These are phyloP conservation scores for Pelargonium fulgidum DNA, from an alignment of 441 rosid genomes.

Conservation along the genomic window DNA sequence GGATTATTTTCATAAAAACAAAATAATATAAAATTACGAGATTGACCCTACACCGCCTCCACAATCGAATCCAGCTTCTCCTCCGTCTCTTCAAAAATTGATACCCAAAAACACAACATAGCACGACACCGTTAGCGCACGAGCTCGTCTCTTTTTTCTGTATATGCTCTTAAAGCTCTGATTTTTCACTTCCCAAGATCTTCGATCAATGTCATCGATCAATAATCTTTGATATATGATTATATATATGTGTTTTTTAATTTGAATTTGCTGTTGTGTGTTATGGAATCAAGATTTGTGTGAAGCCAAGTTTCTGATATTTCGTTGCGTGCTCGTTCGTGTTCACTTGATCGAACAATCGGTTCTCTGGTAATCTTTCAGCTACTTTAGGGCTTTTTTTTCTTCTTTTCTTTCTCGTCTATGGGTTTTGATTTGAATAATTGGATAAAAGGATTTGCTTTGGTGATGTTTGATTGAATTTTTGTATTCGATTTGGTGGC, in stretches of 20 bases:
- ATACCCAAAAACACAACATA: neutral
- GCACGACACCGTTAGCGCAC: neutral
- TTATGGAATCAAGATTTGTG: neutral
- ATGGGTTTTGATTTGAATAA: neutral
- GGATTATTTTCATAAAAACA: too few relatives aligned
- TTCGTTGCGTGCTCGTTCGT: neutral
- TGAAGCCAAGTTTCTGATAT: neutral
- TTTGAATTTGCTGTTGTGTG: neutral
- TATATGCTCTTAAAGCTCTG: neutral
- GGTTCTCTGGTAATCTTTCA: conserved; percentile 5
- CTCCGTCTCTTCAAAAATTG: too few relatives aligned
- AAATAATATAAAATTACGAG: too few relatives aligned
- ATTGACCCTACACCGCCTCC: too few relatives aligned
- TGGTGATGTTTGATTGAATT: neutral
- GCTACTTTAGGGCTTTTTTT: neutral
- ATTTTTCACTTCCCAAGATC: neutral
- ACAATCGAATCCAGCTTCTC: too few relatives aligned
- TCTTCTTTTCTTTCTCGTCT: neutral
- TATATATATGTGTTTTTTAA: neutral
- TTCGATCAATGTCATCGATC: neutral
- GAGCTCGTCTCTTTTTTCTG: neutral
- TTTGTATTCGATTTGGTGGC: neutral
- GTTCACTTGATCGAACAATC: neutral
- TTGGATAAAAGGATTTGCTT: neutral
- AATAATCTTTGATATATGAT: neutral